Evolutionary conservation across 1,139 yeast genomes (phyloP), one percentile per base, ranked within the genome.

Genomic region (Debaryomyces psychrophilus): DNA sequence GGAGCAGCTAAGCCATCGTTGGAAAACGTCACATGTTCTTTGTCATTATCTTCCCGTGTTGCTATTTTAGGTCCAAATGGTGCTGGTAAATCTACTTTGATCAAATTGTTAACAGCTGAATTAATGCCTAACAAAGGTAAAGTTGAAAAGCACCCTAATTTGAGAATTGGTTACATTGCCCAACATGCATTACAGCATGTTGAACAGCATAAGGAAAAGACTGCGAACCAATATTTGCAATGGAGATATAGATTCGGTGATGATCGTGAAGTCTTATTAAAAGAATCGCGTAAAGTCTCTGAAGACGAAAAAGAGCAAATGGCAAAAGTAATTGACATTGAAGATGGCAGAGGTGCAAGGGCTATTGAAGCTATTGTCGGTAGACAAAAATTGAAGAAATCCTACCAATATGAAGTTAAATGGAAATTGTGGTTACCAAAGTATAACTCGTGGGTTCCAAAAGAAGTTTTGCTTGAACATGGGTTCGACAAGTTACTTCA

Each of bases 191-290:
- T 93, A 63, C 97, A 90, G 70, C 98, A 93, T 64, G 98, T 93
- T 51, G 96, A 93, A 67, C 87, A 87, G 69, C 99, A 93, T 73
- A 90, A 92, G 70, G 99, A 93, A 68, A 90, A 90, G 75, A 93
- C 98, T 12, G 97, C 99, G 36, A 92, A 90, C 64, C 98, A 93
- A 72, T 93, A 93, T 68, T 77, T 93, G 65, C 99, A 93, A 75
- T 93, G 99, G 99, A 85, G 99, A 73, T 93, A 92, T 69, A 83
- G 89, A 67, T 89, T 90, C 60, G 99, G 99, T 67, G 99, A 93
- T 66, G 99, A 93, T 70, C 90, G 98, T 69, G 99, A 93, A 73
- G 95, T 93, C 31, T 81, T 90, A 59, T 72, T 93, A 68, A 93
- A 93, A 73, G 97, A 92, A 69, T 85, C 96, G 1, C 84, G 99